Base-by-base conservation (phyloP, 1,284 basidiomycete genomes). In the Ceratobasidium sp. region DNA sequence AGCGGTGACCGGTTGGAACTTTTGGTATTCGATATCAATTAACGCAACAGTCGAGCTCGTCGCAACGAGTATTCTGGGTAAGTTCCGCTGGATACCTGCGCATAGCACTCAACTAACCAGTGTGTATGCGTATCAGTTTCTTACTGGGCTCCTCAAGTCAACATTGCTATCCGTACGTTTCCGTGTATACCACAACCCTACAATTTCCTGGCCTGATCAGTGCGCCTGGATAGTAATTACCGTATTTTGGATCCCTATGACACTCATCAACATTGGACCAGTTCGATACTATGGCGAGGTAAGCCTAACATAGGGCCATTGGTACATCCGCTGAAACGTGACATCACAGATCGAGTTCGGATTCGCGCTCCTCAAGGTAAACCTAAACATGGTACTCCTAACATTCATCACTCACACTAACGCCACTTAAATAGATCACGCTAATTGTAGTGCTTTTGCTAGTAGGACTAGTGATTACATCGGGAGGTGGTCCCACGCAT, bases 321-420 rank as follows among this genome's bases (percentile, higher is more conserved):
- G 37, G 23, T n/a, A 39, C 31, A 56, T 54, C 39, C 65, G 10
- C 49, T 69, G 17, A 39, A 65, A 47, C 35, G 10, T 58, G 33
- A 1, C 33, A 58, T 11, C 23, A n/a, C 51, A 79, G 78, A 54
- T 78, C 23, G 81, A 81, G 56, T 81, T 81, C 20, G 79, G 79
- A 45, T 79, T 79, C 17, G 80, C 80, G 10, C 77, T 71, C 65
- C 79, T 77, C 33, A 81, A 82, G 76, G 79, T 80, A 23, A 78
- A 60, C 65, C 66, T 58, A n/a, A n/a, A 28, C n/a, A 23, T n/a
- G 3, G 49, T 6, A 28, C 23, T 42, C 31, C 23, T 35, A 31
- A 17, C n/a, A 35, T 37, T n/a, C 2, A 17, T 60, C 1, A 13
- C 17, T 5, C 6, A 10, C 10, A 20, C 35, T 13, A 4, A 20